Percentiles rank a stretch among this genome's conserved stretches.
phyloP scores from a whole-genome alignment of 1,284 basidiomycete species.

The Ganoderma leucocontextum region DNA sequence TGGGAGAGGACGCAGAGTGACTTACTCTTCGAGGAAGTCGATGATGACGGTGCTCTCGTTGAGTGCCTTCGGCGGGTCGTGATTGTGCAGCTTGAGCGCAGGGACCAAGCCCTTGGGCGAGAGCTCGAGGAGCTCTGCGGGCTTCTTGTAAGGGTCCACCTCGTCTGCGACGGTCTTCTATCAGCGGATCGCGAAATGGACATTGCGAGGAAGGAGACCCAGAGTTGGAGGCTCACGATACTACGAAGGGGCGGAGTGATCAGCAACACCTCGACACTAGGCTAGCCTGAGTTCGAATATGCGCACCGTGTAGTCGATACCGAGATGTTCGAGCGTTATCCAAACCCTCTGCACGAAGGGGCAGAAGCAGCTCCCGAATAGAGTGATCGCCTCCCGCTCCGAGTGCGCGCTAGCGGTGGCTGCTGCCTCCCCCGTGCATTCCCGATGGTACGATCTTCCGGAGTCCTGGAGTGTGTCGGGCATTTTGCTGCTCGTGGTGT shows the following conservation, averaged over 20 bases:
- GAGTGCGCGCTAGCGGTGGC: constrained; percentile 59
- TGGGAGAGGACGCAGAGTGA: constrained; percentile 20
- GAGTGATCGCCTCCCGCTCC: constrained; percentile 58
- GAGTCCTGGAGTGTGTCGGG: constrained; percentile 45
- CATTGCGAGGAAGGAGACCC: background rate
- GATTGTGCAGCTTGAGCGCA: constrained; percentile 61
- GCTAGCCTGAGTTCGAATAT: background rate
- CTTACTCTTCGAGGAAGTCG: constrained; percentile 79
- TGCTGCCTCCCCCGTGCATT: constrained; percentile 68
- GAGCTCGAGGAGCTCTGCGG: constrained; percentile 76
- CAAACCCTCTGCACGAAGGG: constrained; percentile 80
- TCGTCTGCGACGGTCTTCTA: constrained; percentile 57
- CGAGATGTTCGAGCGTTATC: constrained; percentile 71
- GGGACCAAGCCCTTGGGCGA: constrained; percentile 86
- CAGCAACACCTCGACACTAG: background rate
- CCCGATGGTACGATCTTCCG: constrained; percentile 58
- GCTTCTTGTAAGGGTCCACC: constrained; percentile 86
- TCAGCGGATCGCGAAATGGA: constrained; percentile 4
- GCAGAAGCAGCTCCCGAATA: constrained; percentile 78
- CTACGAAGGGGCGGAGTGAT: constrained; percentile 30
- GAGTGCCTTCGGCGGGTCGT: constrained; percentile 58
- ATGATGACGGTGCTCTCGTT: constrained; percentile 80
- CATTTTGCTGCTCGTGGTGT: constrained; percentile 36
- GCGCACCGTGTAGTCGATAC: constrained; percentile 65
- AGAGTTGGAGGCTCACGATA: constrained; percentile 44